These are phyloP conservation scores for Microcyclosporella mali DNA, from an alignment of 2,329 filamentous ascomycete species.

Conservation along the genomic window DNA sequence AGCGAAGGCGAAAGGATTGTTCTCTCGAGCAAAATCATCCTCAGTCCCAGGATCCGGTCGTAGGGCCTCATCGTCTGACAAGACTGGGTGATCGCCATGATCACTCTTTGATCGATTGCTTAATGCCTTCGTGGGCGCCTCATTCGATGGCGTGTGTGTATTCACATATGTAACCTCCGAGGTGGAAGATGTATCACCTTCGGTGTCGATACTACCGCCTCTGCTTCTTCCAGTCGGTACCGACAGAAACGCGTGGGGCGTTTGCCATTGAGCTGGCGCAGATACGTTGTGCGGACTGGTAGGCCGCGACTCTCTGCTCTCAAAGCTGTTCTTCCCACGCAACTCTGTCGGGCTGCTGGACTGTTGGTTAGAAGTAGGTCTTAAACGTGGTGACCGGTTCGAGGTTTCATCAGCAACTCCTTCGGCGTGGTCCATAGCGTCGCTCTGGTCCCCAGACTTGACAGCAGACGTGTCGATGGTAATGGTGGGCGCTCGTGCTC, in stretches of 20 bases:
- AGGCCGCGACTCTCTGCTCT: slow-evolving; percentile 58
- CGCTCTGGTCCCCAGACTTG: slow-evolving; percentile 32
- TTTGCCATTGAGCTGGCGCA: slow-evolving; percentile 53
- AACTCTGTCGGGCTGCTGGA: slow-evolving; percentile 41
- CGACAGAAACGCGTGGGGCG: slow-evolving; percentile 53
- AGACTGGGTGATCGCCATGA: slow-evolving; percentile 45
- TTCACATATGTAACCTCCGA: slow-evolving; percentile 59
- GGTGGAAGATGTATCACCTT: slow-evolving; percentile 47
- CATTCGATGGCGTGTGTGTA: slow-evolving; percentile 33
- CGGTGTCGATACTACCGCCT: slow-evolving; percentile 61
- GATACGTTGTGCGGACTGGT: slow-evolving; percentile 64
- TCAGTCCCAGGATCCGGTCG: slow-evolving; percentile 71
- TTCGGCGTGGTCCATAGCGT: slow-evolving; percentile 21
- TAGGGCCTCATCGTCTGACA: slow-evolving; percentile 63
- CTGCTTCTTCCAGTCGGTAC: slow-evolving; percentile 59
- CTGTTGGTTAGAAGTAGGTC: slow-evolving; percentile 13
- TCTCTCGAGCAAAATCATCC: slow-evolving; percentile 64
- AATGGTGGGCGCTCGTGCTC: slow-evolving; percentile 44
- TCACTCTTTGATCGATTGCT: slow-evolving; percentile 22
- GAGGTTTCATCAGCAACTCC: slow-evolving; percentile 28
- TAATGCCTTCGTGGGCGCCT: slow-evolving; percentile 22
- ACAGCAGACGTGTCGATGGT: slow-evolving; percentile 48
- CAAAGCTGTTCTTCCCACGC: slow-evolving; percentile 55
- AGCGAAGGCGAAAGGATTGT: slow-evolving; percentile 81
- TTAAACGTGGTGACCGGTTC: slow-evolving; percentile 14